Conservation (phyloP, 2,329 filamentous ascomycete species). For the Albophoma yamanashiensis region DNA sequence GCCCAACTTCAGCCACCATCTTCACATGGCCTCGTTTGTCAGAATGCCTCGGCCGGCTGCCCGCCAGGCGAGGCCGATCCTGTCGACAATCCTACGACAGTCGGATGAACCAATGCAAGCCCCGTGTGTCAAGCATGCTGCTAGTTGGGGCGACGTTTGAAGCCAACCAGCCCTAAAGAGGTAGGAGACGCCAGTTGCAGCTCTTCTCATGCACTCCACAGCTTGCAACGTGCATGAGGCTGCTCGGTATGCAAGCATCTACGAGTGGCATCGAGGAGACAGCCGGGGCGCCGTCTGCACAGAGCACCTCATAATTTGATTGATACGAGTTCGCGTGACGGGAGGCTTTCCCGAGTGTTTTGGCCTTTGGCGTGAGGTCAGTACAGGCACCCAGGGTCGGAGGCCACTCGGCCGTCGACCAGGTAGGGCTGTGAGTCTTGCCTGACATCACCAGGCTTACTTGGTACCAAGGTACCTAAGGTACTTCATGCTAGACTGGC, state of each 20-base stretch:
- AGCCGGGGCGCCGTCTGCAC: not conserved
- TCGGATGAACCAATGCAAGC: not conserved
- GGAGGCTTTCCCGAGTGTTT: not conserved
- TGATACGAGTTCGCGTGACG: not conserved
- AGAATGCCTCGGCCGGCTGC: not conserved
- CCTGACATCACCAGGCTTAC: no score
- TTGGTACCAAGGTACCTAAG: no score
- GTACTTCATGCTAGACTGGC: not conserved
- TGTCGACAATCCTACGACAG: not conserved
- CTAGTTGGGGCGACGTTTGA: not conserved
- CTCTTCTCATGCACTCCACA: not conserved
- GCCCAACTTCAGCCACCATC: not conserved
- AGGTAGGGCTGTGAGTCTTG: not conserved
- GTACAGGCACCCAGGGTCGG: no score
- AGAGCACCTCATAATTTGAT: not conserved
- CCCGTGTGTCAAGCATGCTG: no score
- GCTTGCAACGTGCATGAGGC: not conserved
- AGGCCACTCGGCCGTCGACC: not conserved
- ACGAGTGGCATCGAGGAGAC: not conserved
- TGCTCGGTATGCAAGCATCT: not conserved
- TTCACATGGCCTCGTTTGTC: not conserved
- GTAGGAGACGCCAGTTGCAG: not conserved
- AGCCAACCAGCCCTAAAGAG: not conserved
- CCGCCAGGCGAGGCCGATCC: not conserved
- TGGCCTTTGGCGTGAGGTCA: no score